These are phyloP conservation scores for Colletotrichum chrysophilum DNA, from an alignment of 2,329 filamentous ascomycete species.

Conservation along the genomic window DNA sequence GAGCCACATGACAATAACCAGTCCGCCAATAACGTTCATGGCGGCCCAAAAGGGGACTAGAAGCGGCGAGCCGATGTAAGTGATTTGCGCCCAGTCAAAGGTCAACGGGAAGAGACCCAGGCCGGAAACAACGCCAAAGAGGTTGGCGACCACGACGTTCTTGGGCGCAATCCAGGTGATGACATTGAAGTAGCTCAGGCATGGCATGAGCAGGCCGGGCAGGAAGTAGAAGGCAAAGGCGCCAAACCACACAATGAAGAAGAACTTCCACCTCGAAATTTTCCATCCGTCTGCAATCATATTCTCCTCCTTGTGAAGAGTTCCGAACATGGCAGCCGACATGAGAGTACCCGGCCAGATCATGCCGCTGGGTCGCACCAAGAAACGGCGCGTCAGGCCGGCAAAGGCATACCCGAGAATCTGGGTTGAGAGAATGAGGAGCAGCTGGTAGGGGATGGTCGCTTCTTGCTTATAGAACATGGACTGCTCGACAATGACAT, in stretches of 20 bases:
- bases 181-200: slow-evolving; percentile 87
- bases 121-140: slow-evolving; percentile 86
- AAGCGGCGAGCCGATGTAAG: slow-evolving; percentile 84
- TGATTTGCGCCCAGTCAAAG: slow-evolving; percentile 91
- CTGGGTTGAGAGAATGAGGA: slow-evolving; percentile 85
- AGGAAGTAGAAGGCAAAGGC: slow-evolving; percentile 86
- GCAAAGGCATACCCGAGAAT: slow-evolving; percentile 88
- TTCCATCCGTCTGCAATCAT: slow-evolving; percentile 82
- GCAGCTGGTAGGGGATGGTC: slow-evolving; percentile 77
- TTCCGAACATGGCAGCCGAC: slow-evolving; percentile 88
- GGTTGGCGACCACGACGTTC: slow-evolving; percentile 83
- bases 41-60: slow-evolving; percentile 88
- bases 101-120: slow-evolving; percentile 84
- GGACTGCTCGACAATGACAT: slow-evolving; percentile 89
- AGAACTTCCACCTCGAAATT: slow-evolving; percentile 84
- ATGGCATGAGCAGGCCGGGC: slow-evolving; percentile 81
- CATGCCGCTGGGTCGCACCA: slow-evolving; percentile 87
- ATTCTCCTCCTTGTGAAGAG: slow-evolving; percentile 84
- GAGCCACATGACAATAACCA: slow-evolving; percentile 86
- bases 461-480: slow-evolving; percentile 87
- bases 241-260: slow-evolving; percentile 73
- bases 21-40: slow-evolving; percentile 81
- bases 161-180: slow-evolving; percentile 88
- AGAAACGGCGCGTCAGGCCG: slow-evolving; percentile 78
- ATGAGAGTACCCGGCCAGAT: slow-evolving; percentile 91